Evolutionary conservation across 768 basidiomycete species (phyloP).

Genomic region (Hygrocybe punicea): DNA sequence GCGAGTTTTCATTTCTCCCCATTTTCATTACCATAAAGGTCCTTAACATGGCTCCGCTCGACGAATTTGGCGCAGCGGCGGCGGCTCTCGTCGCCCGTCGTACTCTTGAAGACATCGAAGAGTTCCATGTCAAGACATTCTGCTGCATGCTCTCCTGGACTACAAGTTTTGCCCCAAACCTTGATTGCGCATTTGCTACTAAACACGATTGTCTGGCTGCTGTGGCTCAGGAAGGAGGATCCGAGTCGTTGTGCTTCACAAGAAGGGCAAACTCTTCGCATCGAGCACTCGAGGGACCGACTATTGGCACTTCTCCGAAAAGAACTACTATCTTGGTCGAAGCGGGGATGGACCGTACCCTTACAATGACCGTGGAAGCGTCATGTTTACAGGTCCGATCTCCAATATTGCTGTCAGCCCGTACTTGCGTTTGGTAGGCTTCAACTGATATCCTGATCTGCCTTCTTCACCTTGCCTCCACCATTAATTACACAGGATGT

Average conservation of each 20-base stretch:
- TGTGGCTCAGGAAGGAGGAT: constrained; percentile 39
- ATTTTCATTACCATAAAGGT: too few species aligned
- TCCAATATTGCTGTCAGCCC: not conserved
- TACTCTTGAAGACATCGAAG: constrained; percentile 41
- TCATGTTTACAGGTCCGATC: not conserved
- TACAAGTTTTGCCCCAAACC: constrained; percentile 39
- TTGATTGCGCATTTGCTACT: constrained; percentile 39
- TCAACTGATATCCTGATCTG: not conserved
- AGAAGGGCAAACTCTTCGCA: constrained; percentile 27
- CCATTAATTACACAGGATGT: constrained; percentile 35
- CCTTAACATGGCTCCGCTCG: not conserved
- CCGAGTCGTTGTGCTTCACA: constrained; percentile 43
- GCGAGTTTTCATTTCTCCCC: too few species aligned
- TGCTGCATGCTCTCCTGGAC: constrained; percentile 36
- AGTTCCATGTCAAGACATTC: too few species aligned
- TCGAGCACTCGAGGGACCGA: not conserved
- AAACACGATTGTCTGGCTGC: constrained; percentile 35
- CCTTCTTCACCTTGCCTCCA: constrained; percentile 38
- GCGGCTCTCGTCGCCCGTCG: constrained; percentile 42
- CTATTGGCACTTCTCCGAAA: too few species aligned
- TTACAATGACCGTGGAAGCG: too few species aligned
- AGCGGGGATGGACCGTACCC: too few species aligned
- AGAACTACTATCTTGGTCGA: not conserved
- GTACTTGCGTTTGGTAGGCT: too few species aligned
- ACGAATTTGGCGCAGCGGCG: constrained; percentile 33